Percentiles rank a stretch among this genome's conserved stretches.
Conservation (phyloP, 2,329 filamentous ascomycete genomes). For the Diaporthe humulicola region DNA sequence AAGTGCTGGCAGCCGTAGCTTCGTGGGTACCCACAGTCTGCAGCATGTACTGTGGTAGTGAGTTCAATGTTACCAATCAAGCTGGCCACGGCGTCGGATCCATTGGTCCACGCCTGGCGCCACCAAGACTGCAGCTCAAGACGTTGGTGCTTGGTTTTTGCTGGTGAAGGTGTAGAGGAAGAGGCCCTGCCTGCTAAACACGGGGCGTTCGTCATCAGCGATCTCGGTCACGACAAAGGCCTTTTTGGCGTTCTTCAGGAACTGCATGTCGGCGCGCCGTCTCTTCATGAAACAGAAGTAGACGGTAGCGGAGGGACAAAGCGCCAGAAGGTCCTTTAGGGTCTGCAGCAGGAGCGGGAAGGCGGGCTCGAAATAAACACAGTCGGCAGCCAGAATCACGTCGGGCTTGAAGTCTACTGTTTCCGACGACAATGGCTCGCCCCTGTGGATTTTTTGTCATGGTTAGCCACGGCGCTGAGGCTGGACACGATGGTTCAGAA, state of each 20-base stretch:
- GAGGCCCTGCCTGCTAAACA: slow-evolving; percentile 69
- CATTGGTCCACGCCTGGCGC: not conserved
- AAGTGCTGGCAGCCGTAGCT: not conserved
- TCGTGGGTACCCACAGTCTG: not conserved
- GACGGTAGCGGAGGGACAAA: slow-evolving; percentile 74
- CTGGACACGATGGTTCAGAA: not conserved
- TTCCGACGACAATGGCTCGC: slow-evolving; percentile 67
- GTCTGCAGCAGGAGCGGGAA: slow-evolving; percentile 90
- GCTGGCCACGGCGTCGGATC: not conserved
- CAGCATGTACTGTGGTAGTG: not conserved
- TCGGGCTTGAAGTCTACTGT: slow-evolving; percentile 74
- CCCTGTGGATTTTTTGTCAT: slow-evolving; percentile 58
- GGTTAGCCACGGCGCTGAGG: slow-evolving; percentile 34
- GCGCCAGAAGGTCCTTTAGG: slow-evolving; percentile 78
- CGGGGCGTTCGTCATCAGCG: slow-evolving; percentile 69
- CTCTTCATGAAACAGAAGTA: slow-evolving; percentile 97
- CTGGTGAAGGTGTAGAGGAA: slow-evolving; percentile 72
- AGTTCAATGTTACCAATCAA: not conserved
- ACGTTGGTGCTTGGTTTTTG: slow-evolving; percentile 44
- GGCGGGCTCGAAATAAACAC: slow-evolving; percentile 96
- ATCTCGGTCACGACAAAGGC: slow-evolving; percentile 74
- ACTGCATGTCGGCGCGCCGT: slow-evolving; percentile 82
- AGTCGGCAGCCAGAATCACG: slow-evolving; percentile 93
- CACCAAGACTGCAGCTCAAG: not conserved
- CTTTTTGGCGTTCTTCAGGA: slow-evolving; percentile 79